Evolutionary conservation across 371 early-diverging fungal species (phyloP), one percentile per base, ranked within the genome.

Genomic region (Chytridiales sp.): DNA sequence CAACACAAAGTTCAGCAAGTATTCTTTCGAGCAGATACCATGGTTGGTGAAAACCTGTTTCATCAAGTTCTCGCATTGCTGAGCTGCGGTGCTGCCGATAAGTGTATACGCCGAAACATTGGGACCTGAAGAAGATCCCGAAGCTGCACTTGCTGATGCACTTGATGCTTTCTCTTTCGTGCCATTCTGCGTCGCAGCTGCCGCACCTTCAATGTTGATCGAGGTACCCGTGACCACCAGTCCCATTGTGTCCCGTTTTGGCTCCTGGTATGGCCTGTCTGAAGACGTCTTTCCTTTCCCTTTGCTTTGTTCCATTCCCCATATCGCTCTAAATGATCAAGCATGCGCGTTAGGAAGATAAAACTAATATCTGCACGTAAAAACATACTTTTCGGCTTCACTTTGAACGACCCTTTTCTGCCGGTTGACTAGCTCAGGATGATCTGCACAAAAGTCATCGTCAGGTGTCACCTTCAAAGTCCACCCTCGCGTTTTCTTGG

Each of bases 381-480:
- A 24, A 65, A 30, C 56, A 24, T 21, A 63, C 68, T 47, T 31
- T 29, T 32, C 43, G 13, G 50, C 68, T 24, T 59, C 63, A 3
- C 4, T 35, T 19, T 32, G 48, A 13, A 72, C 56, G 19, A 56
- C 26, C n/a, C 34, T 44, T 5, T 17, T 17, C 44, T 67, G 64
- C 26, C 56, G 11, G 17, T 35, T 39, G 22, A 63, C 69, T 3
- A 73, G 52, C 22, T 59, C 56, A 19, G 60, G 64, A 24, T 58
- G 69, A 42, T 40, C 29, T 9, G 24, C 55, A 24, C 62, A 58
- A 61, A 72, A 77, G 1, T 62, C 66, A 17, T 62, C 61, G 47
- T 72, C 72, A 5, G 61, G 53, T 15, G 36, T 26, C 3, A 65
- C 57, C 46, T 76, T 73, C 27, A 76, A 46, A n/a, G 32, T 30